Evolutionary conservation across 2,329 filamentous ascomycete species (phyloP).

Genomic region (Cryphonectria japonica): DNA sequence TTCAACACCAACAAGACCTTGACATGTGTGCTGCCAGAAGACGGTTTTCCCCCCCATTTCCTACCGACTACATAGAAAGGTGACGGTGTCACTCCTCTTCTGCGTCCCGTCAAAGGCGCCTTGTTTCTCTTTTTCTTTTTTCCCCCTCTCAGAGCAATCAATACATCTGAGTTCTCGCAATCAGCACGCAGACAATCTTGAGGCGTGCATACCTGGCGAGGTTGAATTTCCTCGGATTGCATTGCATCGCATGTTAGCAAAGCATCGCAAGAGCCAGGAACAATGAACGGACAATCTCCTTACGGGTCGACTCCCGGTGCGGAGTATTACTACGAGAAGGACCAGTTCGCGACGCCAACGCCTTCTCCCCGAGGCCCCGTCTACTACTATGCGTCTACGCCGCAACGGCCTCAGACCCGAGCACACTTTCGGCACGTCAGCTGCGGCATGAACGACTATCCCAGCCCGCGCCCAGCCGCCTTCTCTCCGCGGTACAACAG

Average conservation of each 20-base stretch:
- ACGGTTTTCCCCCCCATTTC: slow-evolving; percentile 58
- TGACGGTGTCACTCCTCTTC: slow-evolving; percentile 56
- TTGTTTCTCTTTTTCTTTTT: slow-evolving; percentile 31
- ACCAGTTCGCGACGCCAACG: slow-evolving; percentile 55
- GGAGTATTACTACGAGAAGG: slow-evolving; percentile 56
- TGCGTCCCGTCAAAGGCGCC: slow-evolving; percentile 53
- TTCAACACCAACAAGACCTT: slow-evolving; percentile 44
- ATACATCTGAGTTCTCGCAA: not conserved
- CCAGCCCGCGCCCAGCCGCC: slow-evolving; percentile 50
- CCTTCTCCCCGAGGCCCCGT: slow-evolving; percentile 56
- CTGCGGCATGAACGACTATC: slow-evolving; percentile 45
- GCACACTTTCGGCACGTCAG: slow-evolving; percentile 52
- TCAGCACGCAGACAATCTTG: not conserved
- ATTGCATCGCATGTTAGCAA: slow-evolving; percentile 36
- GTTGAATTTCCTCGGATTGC: slow-evolving; percentile 28
- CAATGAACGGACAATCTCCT: slow-evolving; percentile 49
- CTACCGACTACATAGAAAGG: slow-evolving; percentile 65
- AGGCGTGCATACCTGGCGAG: not conserved
- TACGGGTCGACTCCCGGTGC: slow-evolving; percentile 54
- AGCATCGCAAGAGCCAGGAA: slow-evolving; percentile 42
- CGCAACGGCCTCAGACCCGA: slow-evolving; percentile 59
- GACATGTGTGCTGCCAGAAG: slow-evolving; percentile 62
- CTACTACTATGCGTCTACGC: slow-evolving; percentile 51
- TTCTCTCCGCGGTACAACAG: slow-evolving; percentile 66
- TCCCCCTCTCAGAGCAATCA: not conserved